Percentiles rank a stretch among this genome's conserved stretches.
These are phyloP conservation scores for Pyrenophora graminea DNA, from an alignment of 2,329 filamentous ascomycete genomes.

Conservation along the genomic window DNA sequence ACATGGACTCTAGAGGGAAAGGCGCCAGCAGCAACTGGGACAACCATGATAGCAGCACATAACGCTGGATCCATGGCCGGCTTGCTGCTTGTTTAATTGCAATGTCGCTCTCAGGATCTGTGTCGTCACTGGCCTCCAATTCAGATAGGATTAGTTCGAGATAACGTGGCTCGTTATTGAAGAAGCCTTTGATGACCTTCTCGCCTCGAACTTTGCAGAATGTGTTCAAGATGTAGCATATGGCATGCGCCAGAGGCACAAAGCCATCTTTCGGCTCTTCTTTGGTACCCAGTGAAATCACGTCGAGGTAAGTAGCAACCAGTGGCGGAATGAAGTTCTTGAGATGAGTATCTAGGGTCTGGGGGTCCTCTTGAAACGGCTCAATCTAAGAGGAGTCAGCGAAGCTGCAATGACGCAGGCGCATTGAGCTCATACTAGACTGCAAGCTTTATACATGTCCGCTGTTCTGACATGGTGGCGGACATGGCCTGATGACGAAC, in stretches of 20 bases:
- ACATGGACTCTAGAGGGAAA: constrained; percentile 88
- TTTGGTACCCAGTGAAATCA: constrained; percentile 52
- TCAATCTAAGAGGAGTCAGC: constrained; percentile 61
- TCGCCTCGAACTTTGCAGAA: constrained; percentile 94
- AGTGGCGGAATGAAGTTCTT: constrained; percentile 74
- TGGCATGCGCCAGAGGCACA: constrained; percentile 55
- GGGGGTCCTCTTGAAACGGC: constrained; percentile 92
- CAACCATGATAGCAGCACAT: constrained; percentile 83
- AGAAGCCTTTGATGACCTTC: constrained; percentile 87
- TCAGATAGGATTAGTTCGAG: constrained; percentile 78
- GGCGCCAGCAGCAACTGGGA: constrained; percentile 66
- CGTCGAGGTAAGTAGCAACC: constrained; percentile 74
- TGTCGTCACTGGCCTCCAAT: constrained; percentile 64
- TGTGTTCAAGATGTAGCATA: constrained; percentile 80
- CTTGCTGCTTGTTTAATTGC: constrained; percentile 23
- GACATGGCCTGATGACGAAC: constrained; percentile 26
- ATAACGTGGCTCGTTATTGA: constrained; percentile 86
- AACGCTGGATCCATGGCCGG: constrained; percentile 78
- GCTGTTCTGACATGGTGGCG: constrained; percentile 46
- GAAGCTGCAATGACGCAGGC: background rate
- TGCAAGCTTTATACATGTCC: constrained; percentile 49
- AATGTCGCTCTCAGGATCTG: constrained; percentile 15
- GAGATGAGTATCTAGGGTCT: constrained; percentile 85
- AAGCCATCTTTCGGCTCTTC: constrained; percentile 27
- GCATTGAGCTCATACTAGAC: constrained; percentile 27